Evolutionary conservation across 2,329 filamentous ascomycete species (phyloP).

Genomic region (Xylaria digitata): DNA sequence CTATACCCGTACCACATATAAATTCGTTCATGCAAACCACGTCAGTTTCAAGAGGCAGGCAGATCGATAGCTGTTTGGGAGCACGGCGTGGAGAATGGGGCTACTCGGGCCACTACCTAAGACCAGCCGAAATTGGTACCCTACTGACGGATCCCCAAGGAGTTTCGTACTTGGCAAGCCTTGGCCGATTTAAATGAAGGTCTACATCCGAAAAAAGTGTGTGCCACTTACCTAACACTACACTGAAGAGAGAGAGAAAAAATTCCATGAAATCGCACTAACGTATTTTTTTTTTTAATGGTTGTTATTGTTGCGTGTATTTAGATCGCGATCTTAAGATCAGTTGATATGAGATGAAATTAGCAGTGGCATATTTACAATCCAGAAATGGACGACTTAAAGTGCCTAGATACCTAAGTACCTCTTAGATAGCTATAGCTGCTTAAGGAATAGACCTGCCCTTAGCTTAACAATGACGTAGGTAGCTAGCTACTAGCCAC

Average conservation of each 20-base stretch:
- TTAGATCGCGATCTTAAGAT: no score
- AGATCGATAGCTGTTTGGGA: not conserved
- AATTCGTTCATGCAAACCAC: constrained; percentile 11
- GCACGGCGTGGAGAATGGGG: constrained; percentile 10
- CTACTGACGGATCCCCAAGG: constrained; percentile 11
- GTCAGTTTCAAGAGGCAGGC: not conserved
- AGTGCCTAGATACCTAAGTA: no score
- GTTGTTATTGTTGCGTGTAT: no score
- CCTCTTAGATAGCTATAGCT: no score
- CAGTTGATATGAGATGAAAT: not conserved
- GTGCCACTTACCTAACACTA: not conserved
- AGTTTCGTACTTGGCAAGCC: constrained; percentile 15
- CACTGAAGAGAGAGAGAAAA: not conserved
- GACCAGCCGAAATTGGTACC: constrained; percentile 16
- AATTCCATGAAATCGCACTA: not conserved
- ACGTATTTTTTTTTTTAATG: not conserved
- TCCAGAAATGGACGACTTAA: not conserved
- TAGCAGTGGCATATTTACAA: not conserved
- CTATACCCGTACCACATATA: not conserved
- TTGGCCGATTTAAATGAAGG: constrained; percentile 26
- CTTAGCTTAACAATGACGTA: constrained; percentile 26
- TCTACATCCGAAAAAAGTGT: not conserved
- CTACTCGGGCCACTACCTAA: constrained; percentile 6
- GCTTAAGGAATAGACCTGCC: not conserved
- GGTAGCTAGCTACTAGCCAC: not conserved